These are phyloP conservation scores for Ceratocystiopsis brevicomis DNA, from an alignment of 2,329 filamentous ascomycete genomes.

Conservation along the genomic window DNA sequence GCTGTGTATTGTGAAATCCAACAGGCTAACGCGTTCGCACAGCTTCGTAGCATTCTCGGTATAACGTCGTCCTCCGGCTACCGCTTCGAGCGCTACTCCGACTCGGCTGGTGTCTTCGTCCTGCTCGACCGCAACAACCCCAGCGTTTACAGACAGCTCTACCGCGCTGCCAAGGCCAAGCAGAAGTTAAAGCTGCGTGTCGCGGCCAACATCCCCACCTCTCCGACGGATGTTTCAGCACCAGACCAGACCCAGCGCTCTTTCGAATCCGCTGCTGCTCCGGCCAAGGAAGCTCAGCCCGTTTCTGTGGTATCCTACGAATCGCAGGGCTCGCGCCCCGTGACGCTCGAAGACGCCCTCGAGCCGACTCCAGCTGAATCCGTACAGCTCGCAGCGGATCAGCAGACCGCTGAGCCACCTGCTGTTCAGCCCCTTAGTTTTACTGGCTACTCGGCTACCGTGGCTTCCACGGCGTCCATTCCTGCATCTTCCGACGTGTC, in stretches of 20 bases:
- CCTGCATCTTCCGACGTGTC: background rate
- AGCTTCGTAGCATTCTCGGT: conserved; percentile 53
- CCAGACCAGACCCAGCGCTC: background rate
- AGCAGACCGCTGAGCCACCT: conserved; percentile 6
- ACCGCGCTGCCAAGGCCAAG: conserved; percentile 93
- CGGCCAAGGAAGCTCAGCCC: background rate
- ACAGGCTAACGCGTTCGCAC: background rate
- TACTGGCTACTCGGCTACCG: no score
- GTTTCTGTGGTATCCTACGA: conserved; percentile 19
- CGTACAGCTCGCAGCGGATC: background rate
- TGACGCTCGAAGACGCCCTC: conserved; percentile 33
- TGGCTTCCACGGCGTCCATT: no score
- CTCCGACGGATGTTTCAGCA: conserved; percentile 4
- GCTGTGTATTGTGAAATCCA: background rate
- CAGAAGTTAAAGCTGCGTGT: conserved; percentile 84
- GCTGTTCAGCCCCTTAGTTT: background rate
- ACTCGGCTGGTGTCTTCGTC: conserved; percentile 70
- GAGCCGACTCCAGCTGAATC: conserved; percentile 9
- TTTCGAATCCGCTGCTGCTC: no score
- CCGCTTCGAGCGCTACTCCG: conserved; percentile 82
- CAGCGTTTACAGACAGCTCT: conserved; percentile 88
- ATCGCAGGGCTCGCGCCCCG: conserved; percentile 8
- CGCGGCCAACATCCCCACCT: conserved; percentile 11
- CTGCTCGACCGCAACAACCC: conserved; percentile 58
- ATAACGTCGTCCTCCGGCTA: conserved; percentile 43